Evolutionary conservation across 1,139 yeast species (phyloP).

Genomic region (Yamadazyma sp.): DNA sequence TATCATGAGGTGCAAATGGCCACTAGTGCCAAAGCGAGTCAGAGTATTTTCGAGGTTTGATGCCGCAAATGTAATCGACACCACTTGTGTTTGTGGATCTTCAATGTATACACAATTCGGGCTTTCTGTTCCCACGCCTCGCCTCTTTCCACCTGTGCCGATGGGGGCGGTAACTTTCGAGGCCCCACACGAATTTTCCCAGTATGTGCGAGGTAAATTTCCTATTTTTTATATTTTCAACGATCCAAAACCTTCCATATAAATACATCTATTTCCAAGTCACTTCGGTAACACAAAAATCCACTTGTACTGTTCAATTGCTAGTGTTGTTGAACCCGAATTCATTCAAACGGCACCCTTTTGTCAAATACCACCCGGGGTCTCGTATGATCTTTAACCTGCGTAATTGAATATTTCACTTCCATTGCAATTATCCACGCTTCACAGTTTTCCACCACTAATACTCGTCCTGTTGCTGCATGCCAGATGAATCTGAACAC

Average conservation of each 20-base stretch:
- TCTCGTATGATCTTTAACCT: neutral
- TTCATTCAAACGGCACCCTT: too few species aligned
- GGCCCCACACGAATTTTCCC: slow-evolving; percentile 1
- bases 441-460: too few species aligned
- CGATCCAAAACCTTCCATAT: neutral
- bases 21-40: too few species aligned
- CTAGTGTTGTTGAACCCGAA: too few species aligned
- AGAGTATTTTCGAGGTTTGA: too few species aligned
- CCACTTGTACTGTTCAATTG: neutral
- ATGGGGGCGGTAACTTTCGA: neutral
- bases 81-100: neutral
- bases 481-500: slow-evolving; percentile 2
- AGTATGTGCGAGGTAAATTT: neutral
- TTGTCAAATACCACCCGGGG: neutral
- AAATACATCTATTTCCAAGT: neutral
- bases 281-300: too few species aligned
- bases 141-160: neutral
- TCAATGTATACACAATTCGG: too few species aligned
- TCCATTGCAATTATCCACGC: too few species aligned
- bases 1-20: too few species aligned
- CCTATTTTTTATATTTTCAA: neutral
- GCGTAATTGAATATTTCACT: neutral
- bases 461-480: too few species aligned
- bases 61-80: too few species aligned
- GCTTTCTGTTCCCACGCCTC: too few species aligned